Base-by-base conservation (phyloP, 2,329 filamentous ascomycete species). In the Penicillium rolfsii region DNA sequence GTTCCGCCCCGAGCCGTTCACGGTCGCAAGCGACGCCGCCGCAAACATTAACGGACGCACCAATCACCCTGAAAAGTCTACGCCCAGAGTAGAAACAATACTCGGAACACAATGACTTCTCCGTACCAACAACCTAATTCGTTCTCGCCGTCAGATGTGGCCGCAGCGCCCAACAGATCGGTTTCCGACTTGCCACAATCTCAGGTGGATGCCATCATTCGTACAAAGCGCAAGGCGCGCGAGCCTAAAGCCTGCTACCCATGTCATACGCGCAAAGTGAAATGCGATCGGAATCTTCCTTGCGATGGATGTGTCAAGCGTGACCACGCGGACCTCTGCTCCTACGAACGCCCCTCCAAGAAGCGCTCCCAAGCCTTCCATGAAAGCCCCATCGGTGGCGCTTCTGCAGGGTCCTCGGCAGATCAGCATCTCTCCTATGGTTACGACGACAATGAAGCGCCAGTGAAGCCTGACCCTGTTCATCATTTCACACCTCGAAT, bases 241-340 rank as follows among this genome's bases (percentile, higher is more conserved):
- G 80, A 82, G 61, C 80, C 80, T 8, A 76, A 82, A 71, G 78
- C 78, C 49, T 80, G 78, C 64, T 80, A 80, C 60, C 78, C 78
- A 12, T 80, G 78, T 59, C 78, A 80, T 65, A 76, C 77, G 55
- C 76, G 78, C n/a, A 80, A 80, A 60, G 80, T 82, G 43, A 82
- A 81, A 71, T 82, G 80, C 67, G 80, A 82, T 67, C 78, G 80
- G 43, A 81, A 81, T 52, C 68, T 81, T 8, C 80, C 80, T 3
- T 82, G 80, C 67, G 79, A 81, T 61, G 79, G 79, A 22, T 82
- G 80, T 60, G 78, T 82, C 50, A 81, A 81, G 67, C 76, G 80
- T 64, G 80, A 81, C 65, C 80, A 82, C 67, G 79, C 79, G 36
- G 78, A 82, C 54, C 75, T 81, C 14, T 82, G 80, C 64, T 81